Evolutionary conservation across 495 filamentous ascomycete genomes (phyloP).

Genomic region (Xylaria acuta): DNA sequence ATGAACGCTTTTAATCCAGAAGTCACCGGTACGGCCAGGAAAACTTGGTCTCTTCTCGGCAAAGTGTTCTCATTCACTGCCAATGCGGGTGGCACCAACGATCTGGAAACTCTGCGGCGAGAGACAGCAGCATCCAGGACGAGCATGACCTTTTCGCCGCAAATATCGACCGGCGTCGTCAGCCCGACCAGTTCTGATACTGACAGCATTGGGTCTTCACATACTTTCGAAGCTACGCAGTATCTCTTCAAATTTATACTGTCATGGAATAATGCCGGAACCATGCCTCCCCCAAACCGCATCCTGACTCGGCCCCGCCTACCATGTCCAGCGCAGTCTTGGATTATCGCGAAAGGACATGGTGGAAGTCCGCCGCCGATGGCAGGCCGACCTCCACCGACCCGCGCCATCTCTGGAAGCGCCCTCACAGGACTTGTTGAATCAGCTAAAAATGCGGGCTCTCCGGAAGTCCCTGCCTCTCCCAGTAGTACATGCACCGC

Average conservation of each 20-base stretch:
- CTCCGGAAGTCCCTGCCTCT: slow-evolving; percentile 26
- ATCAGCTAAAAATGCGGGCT: slow-evolving; percentile 52
- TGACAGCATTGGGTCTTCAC: slow-evolving; percentile 50
- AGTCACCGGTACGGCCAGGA: slow-evolving; percentile 54
- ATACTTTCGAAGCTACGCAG: slow-evolving; percentile 49
- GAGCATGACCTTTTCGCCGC: slow-evolving; percentile 31
- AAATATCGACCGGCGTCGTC: slow-evolving; percentile 14
- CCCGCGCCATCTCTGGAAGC: slow-evolving; percentile 51
- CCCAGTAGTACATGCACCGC: slow-evolving; percentile 29
- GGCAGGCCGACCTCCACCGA: slow-evolving; percentile 50
- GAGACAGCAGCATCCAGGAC: slow-evolving; percentile 49
- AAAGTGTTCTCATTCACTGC: slow-evolving; percentile 66
- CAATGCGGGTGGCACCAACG: slow-evolving; percentile 38
- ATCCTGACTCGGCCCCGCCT: slow-evolving; percentile 75
- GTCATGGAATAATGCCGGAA: slow-evolving; percentile 38
- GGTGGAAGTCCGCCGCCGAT: slow-evolving; percentile 47
- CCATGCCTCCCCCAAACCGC: slow-evolving; percentile 44
- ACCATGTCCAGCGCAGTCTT: slow-evolving; percentile 70
- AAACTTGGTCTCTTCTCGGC: slow-evolving; percentile 72
- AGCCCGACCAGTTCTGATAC: slow-evolving; percentile 45
- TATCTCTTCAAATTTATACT: slow-evolving; percentile 56
- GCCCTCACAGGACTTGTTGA: slow-evolving; percentile 51
- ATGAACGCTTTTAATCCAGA: slow-evolving; percentile 35
- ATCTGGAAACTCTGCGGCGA: slow-evolving; percentile 50
- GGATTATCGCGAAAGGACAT: slow-evolving; percentile 52